Percentiles rank a stretch among this genome's conserved stretches.
These are phyloP conservation scores for Carex sylvatica DNA, from an alignment of 202 grass and related monocot genomes.

Conservation along the genomic window DNA sequence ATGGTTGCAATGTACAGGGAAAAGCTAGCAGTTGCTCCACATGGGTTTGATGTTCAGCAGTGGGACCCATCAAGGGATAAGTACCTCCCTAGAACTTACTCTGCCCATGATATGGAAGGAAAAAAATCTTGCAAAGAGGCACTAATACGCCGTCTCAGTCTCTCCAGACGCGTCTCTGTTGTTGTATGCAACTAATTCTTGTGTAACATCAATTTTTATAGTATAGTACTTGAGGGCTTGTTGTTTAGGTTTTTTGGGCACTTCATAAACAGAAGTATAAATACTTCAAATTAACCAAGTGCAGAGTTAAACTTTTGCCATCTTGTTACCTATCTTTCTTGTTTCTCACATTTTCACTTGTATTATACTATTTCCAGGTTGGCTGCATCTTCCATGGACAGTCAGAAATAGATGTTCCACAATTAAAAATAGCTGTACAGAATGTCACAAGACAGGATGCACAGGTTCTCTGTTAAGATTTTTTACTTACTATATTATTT, in stretches of 20 bases:
- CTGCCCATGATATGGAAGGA: conserved; percentile 44
- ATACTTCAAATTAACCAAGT: not conserved
- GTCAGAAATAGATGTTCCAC: conserved; percentile 25
- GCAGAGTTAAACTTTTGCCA: not conserved
- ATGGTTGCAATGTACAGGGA: conserved; percentile 31
- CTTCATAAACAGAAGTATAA: not conserved
- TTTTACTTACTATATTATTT: not conserved
- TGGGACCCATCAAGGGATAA: conserved; percentile 54
- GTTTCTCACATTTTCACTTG: not conserved
- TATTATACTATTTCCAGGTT: conserved; percentile 29
- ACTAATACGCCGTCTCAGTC: conserved; percentile 36
- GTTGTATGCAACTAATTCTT: conserved; percentile 32
- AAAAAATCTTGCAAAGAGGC: conserved; percentile 47
- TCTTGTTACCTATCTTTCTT: not conserved
- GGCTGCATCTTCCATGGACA: conserved; percentile 41
- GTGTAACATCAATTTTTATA: not conserved
- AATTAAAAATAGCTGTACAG: conserved; percentile 40
- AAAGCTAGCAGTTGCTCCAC: conserved; percentile 42
- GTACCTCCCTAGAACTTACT: conserved; percentile 47
- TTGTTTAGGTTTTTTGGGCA: not conserved
- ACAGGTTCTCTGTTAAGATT: conserved; percentile 22
- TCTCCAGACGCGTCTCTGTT: conserved; percentile 20
- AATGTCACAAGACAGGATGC: conserved; percentile 25
- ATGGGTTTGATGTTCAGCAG: conserved; percentile 46
- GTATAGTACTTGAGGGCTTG: not conserved